phyloP scores from a whole-genome alignment of 2,329 filamentous ascomycete species.

The Colletotrichum eleusines region DNA sequence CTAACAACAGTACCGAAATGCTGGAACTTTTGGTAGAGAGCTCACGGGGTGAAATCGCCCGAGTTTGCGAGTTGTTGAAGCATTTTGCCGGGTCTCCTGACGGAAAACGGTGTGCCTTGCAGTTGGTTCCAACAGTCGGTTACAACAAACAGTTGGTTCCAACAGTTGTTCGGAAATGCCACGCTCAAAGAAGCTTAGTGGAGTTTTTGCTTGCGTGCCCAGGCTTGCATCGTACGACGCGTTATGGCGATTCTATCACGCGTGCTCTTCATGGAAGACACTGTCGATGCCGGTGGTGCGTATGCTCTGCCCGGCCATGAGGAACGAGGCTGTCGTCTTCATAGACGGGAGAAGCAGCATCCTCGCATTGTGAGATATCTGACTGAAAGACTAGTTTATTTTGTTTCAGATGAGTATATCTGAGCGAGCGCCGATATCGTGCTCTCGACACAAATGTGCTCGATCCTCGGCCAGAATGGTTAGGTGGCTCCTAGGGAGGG shows the following conservation, averaged over 20 bases:
- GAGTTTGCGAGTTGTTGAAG: not conserved
- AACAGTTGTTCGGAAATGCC: not conserved
- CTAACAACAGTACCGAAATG: not conserved
- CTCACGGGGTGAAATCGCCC: not conserved
- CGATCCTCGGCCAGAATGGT: not conserved
- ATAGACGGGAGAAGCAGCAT: not conserved
- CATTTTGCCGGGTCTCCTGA: not conserved
- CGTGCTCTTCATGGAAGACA: not conserved
- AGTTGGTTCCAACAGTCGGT: not conserved
- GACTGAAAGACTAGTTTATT: not conserved
- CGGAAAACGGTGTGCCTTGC: not conserved
- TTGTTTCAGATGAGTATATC: too few relatives aligned
- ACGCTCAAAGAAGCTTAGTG: not conserved
- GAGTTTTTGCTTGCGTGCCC: conserved; percentile 1
- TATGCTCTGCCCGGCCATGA: not conserved
- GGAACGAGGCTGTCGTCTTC: not conserved
- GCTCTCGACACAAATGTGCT: not conserved
- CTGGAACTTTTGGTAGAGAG: not conserved
- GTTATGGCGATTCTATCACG: too few relatives aligned
- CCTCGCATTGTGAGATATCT: not conserved
- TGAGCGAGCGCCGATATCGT: not conserved
- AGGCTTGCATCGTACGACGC: not conserved
- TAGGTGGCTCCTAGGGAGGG: not conserved
- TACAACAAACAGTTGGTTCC: not conserved
- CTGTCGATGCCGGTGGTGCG: not conserved